These are phyloP conservation scores for Diaporthe sp. DNA, from an alignment of 2,329 filamentous ascomycete genomes.

Conservation along the genomic window DNA sequence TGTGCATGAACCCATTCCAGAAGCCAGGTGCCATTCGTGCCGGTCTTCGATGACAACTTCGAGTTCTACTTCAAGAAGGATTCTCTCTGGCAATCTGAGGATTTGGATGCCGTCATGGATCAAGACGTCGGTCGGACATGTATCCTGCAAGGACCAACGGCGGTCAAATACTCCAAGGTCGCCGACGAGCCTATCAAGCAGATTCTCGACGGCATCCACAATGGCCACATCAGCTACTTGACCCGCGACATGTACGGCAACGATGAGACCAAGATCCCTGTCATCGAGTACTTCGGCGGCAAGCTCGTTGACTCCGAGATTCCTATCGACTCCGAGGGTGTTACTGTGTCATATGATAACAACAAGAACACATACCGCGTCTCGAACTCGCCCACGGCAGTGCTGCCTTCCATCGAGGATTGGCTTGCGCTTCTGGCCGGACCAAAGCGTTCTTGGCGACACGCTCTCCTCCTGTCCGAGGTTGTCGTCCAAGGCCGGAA, in stretches of 20 bases:
- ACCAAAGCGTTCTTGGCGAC: constrained; percentile 87
- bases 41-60: constrained; percentile 94
- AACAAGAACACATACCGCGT: constrained; percentile 87
- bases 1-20: constrained; percentile 91
- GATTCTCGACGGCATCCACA: constrained; percentile 91
- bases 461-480: constrained; percentile 93
- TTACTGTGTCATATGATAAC: constrained; percentile 83
- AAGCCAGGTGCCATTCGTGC: constrained; percentile 98
- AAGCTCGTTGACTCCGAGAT: constrained; percentile 79
- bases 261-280: constrained; percentile 79
- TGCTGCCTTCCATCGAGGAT: constrained; percentile 81
- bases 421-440: constrained; percentile 94
- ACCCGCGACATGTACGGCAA: constrained; percentile 83
- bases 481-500: constrained; percentile 95
- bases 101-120: constrained; percentile 92
- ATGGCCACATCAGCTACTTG: constrained; percentile 84
- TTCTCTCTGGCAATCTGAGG: constrained; percentile 98
- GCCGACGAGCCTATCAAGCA: constrained; percentile 95
- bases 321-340: constrained; percentile 83
- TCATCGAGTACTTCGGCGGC: constrained; percentile 95
- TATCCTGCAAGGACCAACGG: constrained; percentile 94
- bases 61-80: constrained; percentile 99
- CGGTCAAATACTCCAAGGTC: constrained; percentile 87
- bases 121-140: constrained; percentile 97
- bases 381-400: constrained; percentile 77